Conservation (phyloP, 2,329 filamentous ascomycete genomes). For the Pseudocercospora macadamiae region DNA sequence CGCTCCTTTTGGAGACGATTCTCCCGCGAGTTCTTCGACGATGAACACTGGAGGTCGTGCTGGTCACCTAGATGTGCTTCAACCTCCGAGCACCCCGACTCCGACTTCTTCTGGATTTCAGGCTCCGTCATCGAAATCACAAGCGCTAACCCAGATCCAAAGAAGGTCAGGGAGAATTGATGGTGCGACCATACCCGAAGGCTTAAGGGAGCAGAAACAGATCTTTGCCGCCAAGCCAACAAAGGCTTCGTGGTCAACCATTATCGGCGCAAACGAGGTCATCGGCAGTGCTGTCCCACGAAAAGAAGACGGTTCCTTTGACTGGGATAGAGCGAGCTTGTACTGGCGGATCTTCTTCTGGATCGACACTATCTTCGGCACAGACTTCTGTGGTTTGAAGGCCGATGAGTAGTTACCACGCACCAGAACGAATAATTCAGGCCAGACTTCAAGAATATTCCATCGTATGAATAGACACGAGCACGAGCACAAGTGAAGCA, state of each 20-base stretch:
- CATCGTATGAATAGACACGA: background rate
- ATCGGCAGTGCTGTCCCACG: constrained; percentile 77
- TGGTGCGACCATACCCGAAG: constrained; percentile 43
- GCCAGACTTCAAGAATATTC: no score
- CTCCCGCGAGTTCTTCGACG: constrained; percentile 14
- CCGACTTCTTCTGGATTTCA: constrained; percentile 16
- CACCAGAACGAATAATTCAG: no score
- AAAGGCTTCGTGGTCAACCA: constrained; percentile 35
- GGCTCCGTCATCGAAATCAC: background rate
- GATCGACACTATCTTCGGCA: constrained; percentile 60
- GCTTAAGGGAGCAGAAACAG: constrained; percentile 48
- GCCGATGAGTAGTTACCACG: constrained; percentile 43
- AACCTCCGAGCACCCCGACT: constrained; percentile 7
- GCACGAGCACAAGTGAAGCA: background rate
- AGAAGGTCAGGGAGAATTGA: constrained; percentile 37
- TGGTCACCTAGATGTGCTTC: background rate
- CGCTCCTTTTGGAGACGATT: constrained; percentile 9
- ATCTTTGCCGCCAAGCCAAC: constrained; percentile 49
- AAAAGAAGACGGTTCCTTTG: constrained; percentile 74
- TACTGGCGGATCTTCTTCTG: constrained; percentile 65
- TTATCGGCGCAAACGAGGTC: constrained; percentile 56
- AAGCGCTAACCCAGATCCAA: constrained; percentile 8
- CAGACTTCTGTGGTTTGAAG: constrained; percentile 63
- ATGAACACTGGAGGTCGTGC: background rate
- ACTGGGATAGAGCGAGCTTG: constrained; percentile 66